phyloP scores from a whole-genome alignment of 2,329 filamentous ascomycete species.

The Neofusicoccum laricinum region DNA sequence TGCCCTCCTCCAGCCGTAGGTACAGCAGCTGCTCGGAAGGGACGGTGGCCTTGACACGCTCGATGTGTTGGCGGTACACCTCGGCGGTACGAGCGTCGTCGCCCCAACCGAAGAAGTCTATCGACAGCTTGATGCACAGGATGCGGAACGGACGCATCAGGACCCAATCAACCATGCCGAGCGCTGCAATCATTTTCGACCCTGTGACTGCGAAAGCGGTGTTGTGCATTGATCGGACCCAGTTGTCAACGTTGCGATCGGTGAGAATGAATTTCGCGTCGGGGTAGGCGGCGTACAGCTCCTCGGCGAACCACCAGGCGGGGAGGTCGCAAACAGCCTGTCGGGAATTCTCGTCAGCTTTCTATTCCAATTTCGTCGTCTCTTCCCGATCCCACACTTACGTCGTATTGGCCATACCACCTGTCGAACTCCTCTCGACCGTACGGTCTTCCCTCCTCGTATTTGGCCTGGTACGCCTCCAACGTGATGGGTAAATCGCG shows the following conservation, averaged over 20 bases:
- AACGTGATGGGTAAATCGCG: conserved; percentile 24
- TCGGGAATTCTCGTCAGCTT: background rate
- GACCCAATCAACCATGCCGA: background rate
- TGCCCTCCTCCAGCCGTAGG: conserved; percentile 22
- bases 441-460: conserved; percentile 25
- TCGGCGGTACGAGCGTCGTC: background rate
- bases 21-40: conserved; percentile 28
- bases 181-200: background rate
- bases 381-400: background rate
- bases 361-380: background rate
- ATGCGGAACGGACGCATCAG: background rate
- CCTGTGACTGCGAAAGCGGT: background rate
- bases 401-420: conserved; percentile 29
- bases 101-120: background rate
- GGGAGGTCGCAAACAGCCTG: conserved; percentile 20
- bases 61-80: conserved; percentile 19
- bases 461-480: conserved; percentile 35
- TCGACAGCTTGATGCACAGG: background rate
- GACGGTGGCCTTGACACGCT: conserved; percentile 21
- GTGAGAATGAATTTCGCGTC: conserved; percentile 24
- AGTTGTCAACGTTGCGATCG: conserved; percentile 11
- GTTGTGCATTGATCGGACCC: conserved; percentile 13
- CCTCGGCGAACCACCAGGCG: conserved; percentile 19
- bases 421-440: conserved; percentile 33
- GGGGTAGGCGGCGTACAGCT: conserved; percentile 22